phyloP scores from a whole-genome alignment of 768 basidiomycete species.

The Chalciporus pseudorubinellus region DNA sequence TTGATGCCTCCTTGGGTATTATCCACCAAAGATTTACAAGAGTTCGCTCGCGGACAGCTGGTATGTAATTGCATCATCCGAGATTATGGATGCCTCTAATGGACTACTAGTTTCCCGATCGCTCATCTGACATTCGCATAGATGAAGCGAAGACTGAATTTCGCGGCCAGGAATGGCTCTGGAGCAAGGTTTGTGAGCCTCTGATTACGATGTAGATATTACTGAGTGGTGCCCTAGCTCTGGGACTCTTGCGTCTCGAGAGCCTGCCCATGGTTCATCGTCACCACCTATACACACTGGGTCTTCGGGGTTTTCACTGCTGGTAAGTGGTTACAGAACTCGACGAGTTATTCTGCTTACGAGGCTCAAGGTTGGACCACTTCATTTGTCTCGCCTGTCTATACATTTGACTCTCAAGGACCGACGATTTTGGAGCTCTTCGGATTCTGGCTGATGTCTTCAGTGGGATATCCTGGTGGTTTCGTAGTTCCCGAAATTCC shows the following conservation, averaged over 20 bases:
- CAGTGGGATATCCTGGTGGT: constrained; percentile 40
- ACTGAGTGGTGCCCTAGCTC: constrained; percentile 26
- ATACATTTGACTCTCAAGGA: constrained; percentile 35
- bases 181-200: constrained; percentile 46
- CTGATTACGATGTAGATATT: no score
- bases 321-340: constrained; percentile 24
- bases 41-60: constrained; percentile 28
- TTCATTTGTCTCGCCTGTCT: constrained; percentile 50
- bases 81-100: constrained; percentile 1
- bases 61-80: constrained; percentile 11
- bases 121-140: constrained; percentile 4
- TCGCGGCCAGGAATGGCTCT: constrained; percentile 46
- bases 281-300: constrained; percentile 45
- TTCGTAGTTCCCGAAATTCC: constrained; percentile 29
- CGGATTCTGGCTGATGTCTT: constrained; percentile 55
- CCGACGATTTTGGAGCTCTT: constrained; percentile 54
- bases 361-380: constrained; percentile 46
- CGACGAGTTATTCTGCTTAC: neutral
- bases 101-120: constrained; percentile 18
- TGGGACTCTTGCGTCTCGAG: constrained; percentile 40
- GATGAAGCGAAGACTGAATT: constrained; percentile 11
- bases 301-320: constrained; percentile 42
- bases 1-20: constrained; percentile 42
- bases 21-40: constrained; percentile 32
- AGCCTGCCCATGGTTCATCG: constrained; percentile 38